Percentiles rank a stretch among this genome's conserved stretches.
Evolutionary conservation across 148 eudicot genomes (phyloP).

Genomic region (Rhododendron mucronatum): DNA sequence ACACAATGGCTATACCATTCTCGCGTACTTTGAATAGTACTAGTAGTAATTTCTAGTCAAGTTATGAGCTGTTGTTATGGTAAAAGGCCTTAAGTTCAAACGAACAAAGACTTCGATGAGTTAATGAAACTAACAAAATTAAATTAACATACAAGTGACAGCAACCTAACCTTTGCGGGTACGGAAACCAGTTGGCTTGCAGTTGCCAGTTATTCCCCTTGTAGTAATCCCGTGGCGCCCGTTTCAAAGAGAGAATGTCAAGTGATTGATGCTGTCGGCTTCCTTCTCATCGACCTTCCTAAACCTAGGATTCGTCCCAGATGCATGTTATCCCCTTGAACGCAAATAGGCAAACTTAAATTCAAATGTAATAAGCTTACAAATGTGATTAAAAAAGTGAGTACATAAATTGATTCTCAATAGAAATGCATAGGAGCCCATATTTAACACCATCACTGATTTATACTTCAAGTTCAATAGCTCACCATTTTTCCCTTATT

Average conservation of each 20-base stretch:
- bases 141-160: not conserved
- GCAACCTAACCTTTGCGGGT: constrained; percentile 74
- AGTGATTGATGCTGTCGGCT: constrained; percentile 68
- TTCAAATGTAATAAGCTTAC: not conserved
- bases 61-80: not conserved
- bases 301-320: constrained; percentile 65
- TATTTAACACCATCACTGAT: not conserved
- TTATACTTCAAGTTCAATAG: not conserved
- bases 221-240: constrained; percentile 76
- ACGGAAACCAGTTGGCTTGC: constrained; percentile 93
- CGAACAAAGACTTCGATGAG: not conserved
- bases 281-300: constrained; percentile 72
- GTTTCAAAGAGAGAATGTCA: constrained; percentile 69
- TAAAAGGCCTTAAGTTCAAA: not conserved
- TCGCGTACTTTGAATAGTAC: not conserved
- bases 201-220: constrained; percentile 94
- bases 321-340: constrained; percentile 33
- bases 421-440: not conserved
- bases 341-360: not conserved
- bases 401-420: not conserved
- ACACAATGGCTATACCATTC: not conserved
- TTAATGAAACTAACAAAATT: not conserved
- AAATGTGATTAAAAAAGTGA: not conserved
- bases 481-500: not conserved
- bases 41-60: not conserved